Evolutionary conservation across 305 asterid genomes (phyloP).

Genomic region (Fraxinus velutina): DNA sequence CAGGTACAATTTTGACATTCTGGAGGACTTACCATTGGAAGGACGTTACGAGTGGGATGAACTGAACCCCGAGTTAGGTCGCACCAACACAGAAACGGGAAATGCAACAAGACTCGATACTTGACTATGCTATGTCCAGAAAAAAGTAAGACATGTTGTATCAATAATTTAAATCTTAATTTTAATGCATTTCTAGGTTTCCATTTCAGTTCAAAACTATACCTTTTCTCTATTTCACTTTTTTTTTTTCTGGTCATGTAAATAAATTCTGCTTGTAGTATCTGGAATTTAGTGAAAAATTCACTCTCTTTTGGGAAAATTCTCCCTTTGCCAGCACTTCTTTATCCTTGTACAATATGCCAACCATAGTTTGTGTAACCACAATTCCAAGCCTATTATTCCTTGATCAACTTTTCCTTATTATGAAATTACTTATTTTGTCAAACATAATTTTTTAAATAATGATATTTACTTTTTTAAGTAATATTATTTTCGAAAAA

Average conservation of each 20-base stretch:
- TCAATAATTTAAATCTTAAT: constrained; percentile 25
- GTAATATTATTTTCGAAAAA: too few species aligned
- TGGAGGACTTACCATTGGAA: constrained; percentile 59
- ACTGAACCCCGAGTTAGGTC: not conserved
- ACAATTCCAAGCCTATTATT: not conserved
- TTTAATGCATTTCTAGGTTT: not conserved
- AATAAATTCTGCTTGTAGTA: constrained; percentile 11
- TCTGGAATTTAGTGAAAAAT: not conserved
- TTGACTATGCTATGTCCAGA: not conserved
- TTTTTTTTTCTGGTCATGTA: not conserved
- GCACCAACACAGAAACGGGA: not conserved
- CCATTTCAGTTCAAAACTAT: constrained; percentile 13
- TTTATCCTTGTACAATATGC: constrained; percentile 7
- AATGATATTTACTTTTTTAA: too few species aligned
- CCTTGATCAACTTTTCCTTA: constrained; percentile 20
- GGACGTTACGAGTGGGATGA: constrained; percentile 70
- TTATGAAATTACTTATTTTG: not conserved
- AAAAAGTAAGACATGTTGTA: not conserved
- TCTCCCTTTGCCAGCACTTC: not conserved
- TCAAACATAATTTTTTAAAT: constrained; percentile 22
- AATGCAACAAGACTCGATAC: not conserved
- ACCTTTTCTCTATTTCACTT: not conserved
- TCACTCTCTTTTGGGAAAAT: constrained; percentile 12
- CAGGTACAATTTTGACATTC: constrained; percentile 71
- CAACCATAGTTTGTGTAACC: not conserved